Conservation (phyloP, 1,284 basidiomycete genomes). For the Melampsora americana region DNA sequence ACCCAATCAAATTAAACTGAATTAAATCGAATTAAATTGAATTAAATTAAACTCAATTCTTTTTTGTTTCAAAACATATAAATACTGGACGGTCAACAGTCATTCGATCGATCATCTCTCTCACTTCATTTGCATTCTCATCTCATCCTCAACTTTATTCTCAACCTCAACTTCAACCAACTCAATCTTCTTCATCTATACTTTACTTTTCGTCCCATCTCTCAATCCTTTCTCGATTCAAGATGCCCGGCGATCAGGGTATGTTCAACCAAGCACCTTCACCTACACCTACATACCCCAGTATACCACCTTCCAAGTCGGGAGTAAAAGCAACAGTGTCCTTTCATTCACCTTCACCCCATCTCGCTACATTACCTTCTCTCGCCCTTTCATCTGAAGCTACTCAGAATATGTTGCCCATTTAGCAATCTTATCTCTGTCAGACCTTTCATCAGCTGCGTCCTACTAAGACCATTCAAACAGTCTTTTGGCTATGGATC, state of each 20-base stretch:
- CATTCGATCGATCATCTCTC: no score
- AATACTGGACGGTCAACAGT: no score
- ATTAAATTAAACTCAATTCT: no score
- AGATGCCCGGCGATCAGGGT: constrained; percentile 5
- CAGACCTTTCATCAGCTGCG: not conserved
- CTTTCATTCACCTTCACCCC: not conserved
- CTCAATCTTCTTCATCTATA: no score
- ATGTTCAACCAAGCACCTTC: not conserved
- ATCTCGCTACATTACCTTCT: not conserved
- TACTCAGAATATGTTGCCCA: not conserved
- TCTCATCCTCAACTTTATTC: no score
- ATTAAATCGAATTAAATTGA: no score
- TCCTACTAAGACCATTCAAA: not conserved
- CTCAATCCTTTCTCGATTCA: not conserved
- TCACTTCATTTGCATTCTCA: no score
- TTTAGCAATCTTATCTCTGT: not conserved
- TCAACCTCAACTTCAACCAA: no score
- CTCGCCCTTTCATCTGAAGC: not conserved
- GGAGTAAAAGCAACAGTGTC: not conserved
- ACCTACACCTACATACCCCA: not conserved
- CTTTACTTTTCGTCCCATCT: no score
- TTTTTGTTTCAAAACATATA: no score
- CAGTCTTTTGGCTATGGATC: not conserved
- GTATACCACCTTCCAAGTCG: not conserved
- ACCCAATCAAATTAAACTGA: no score